Base-by-base conservation (phyloP, 2,329 filamentous ascomycete species). In the Keithomyces neogunnii region DNA sequence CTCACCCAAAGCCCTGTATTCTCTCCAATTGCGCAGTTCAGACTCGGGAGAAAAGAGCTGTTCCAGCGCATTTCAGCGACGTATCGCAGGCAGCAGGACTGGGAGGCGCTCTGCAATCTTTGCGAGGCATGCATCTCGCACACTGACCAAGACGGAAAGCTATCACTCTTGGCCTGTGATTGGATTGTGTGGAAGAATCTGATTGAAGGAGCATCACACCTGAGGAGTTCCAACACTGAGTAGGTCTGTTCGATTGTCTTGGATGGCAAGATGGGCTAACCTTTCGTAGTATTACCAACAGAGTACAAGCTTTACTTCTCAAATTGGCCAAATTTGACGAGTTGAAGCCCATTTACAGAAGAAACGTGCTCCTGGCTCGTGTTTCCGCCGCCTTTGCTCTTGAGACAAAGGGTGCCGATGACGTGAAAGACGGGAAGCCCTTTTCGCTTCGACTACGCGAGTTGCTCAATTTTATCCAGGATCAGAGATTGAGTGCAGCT, bases 151-250 rank as follows among this genome's bases (percentile, higher is more conserved):
- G 60, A 65, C 1, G 66, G 62, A 2, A 62, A 65, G 6, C 64
- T 69, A 0, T 72, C 67, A 2, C 66, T 75, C 1, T 59, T 76
- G 11, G 74, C 73, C 2, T 75, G 71, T 6, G 75, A 79, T 56
- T 71, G 67, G 65, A 53, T 58, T 3, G 55, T 73, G 9, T 73
- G 72, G 69, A 59, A 60, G n/a, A 57, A 64, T 6, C 67, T 73
- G 30, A 68, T 73, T 10, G 57, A 62, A 11, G 72, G 71, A 5
- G 71, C 70, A 6, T 56, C 60, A 3, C 59, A 66, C 6, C 55
- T 70, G 3, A 64, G 62, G 42, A 61, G 62, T 3, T 53, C 51
- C 26, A 60, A 67, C 31, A 56, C 61, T 9, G 61, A 62, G 73
- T 74, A 63, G n/a, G 65, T 54, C 5, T 1, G n/a, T 5, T 36